phyloP scores from a whole-genome alignment of 805 yeast genomes.

The Komagataella phaffii region DNA sequence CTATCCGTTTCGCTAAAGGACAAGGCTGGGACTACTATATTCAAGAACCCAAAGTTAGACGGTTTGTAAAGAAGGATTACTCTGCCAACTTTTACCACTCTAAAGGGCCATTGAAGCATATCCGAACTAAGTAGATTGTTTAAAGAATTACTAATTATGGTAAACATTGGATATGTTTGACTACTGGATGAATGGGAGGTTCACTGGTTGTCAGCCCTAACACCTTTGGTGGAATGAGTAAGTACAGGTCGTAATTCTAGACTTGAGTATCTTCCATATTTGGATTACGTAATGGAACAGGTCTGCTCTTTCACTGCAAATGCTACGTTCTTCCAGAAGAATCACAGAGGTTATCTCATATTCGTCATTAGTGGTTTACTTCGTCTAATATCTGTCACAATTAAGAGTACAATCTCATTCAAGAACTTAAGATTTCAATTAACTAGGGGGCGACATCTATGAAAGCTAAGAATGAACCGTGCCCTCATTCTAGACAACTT shows the following conservation, averaged over 20 bases:
- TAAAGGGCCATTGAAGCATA: constrained; percentile 60
- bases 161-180: neutral
- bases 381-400: neutral
- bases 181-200: neutral
- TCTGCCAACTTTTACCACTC: constrained; percentile 60
- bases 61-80: constrained; percentile 63
- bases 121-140: constrained; percentile 51
- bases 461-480: neutral
- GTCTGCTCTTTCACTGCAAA: too few species aligned
- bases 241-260: too few species aligned
- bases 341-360: neutral
- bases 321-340: too few species aligned
- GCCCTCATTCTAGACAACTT: neutral
- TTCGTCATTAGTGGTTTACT: neutral
- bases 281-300: neutral
- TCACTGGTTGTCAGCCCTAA: neutral
- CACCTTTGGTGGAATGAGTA: too few species aligned
- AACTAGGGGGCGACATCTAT: neutral
- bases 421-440: neutral
- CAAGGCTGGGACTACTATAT: constrained; percentile 81
- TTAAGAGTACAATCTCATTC: too few species aligned
- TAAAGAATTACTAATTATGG: neutral
- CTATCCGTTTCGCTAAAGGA: constrained; percentile 64
- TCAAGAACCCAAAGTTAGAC: constrained; percentile 69
- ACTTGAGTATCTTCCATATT: too few species aligned